Evolutionary conservation across 257 asterid species (phyloP), one percentile per base, ranked within the genome.

Genomic region (Penstemon davidsonii): DNA sequence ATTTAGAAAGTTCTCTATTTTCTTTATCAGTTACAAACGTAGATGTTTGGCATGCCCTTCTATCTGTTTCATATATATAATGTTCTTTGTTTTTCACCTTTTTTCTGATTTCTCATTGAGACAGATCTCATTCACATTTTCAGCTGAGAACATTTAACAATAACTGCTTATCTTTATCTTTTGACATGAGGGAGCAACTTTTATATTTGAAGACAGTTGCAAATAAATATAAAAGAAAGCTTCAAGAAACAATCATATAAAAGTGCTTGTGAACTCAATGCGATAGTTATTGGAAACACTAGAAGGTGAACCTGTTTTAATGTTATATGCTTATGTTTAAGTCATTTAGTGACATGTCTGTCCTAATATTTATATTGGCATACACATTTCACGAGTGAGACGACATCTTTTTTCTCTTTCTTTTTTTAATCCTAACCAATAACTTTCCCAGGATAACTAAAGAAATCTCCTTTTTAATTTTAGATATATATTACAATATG

Each of bases 41-140:
- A 54, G 58, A 41, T 37, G 4, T 55, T 46, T 54, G 49, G 49
- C 41, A 18, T 37, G 49, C 64, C 9, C 55, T 62, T 62, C 41
- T 73, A 7, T 55, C 56, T 61, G 56, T 70, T 62, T 70, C 62
- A 49, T 56, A 19, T 53, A 33, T 18, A 39, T 61, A 44, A 61
- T 45, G 5, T 51, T 63, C 39, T 41, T 7, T 77, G 60, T 44
- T 38, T 41, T 13, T 49, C 15, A 5, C 7, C 3, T 44, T 4
- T 42, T 46, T 5, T 47, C 33, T 64, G 72, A 52, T 38, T 51
- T 65, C 49, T 38, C 54, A 44, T 45, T 65, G 55, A 41, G 52
- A 68, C 54, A 52, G 57, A 68, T 50, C 65, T 54, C 45, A 40
- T 44, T 55, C 40, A 40, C 55, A 54, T 47, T 49, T 36, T 25